phyloP scores from a whole-genome alignment of 768 basidiomycete species.

The Amanita subjunquillea region DNA sequence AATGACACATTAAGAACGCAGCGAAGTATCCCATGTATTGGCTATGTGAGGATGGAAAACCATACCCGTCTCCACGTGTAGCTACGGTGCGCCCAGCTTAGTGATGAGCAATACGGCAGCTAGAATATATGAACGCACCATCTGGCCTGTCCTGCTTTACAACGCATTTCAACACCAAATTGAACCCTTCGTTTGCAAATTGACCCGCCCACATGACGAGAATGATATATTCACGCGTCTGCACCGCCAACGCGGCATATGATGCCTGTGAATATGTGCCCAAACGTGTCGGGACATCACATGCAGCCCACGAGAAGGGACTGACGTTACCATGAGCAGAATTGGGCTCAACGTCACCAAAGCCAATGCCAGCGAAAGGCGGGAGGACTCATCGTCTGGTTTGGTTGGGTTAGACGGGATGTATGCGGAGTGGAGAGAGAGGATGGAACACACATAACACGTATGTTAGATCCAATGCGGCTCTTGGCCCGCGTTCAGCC shows the following conservation, averaged over 20 bases:
- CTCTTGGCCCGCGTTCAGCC: not conserved
- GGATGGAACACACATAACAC: not conserved
- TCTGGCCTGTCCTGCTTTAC: conserved; percentile 63
- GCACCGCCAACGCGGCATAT: conserved; percentile 64
- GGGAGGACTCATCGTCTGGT: conserved; percentile 55
- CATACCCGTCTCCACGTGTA: conserved; percentile 61
- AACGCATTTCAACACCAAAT: conserved; percentile 55
- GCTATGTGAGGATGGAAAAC: conserved; percentile 83
- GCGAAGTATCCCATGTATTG: conserved; percentile 88
- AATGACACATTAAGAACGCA: conserved; percentile 64
- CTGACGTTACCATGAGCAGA: conserved; percentile 49
- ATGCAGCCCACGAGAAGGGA: conserved; percentile 1
- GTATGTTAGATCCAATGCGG: not conserved
- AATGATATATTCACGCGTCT: conserved; percentile 72
- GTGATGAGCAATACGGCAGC: not conserved
- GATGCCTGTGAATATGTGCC: conserved; percentile 42
- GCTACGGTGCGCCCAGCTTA: conserved; percentile 20
- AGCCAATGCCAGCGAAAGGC: conserved; percentile 45
- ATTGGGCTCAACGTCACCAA: conserved; percentile 61
- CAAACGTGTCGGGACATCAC: not conserved
- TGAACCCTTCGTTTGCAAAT: conserved; percentile 58
- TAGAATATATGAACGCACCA: conserved; percentile 27
- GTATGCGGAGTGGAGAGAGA: not conserved
- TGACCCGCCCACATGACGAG: conserved; percentile 82
- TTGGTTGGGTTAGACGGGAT: not conserved